phyloP scores from a whole-genome alignment of 768 basidiomycete genomes.

The Calocera viscosa region DNA sequence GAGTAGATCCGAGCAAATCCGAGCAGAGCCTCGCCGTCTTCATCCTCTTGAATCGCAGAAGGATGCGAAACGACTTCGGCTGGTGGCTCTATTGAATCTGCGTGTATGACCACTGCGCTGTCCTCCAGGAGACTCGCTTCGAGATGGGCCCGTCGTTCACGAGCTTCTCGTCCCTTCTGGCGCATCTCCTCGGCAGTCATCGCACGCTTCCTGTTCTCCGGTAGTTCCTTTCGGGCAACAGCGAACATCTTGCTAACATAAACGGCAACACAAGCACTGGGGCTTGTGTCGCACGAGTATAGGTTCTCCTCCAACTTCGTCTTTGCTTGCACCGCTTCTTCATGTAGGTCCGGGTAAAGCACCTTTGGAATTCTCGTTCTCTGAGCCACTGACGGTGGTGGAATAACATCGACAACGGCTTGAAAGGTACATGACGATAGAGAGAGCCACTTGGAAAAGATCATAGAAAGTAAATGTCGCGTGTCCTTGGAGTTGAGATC shows the following conservation, averaged over 20 bases:
- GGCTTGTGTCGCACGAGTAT: constrained; percentile 50
- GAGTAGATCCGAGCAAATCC: constrained; percentile 93
- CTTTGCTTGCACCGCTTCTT: constrained; percentile 46
- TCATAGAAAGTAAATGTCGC: constrained; percentile 64
- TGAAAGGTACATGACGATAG: constrained; percentile 88
- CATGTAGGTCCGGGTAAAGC: constrained; percentile 68
- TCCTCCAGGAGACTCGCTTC: constrained; percentile 19
- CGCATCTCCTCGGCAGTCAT: constrained; percentile 79
- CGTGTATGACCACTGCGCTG: constrained; percentile 2
- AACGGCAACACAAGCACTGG: constrained; percentile 54
- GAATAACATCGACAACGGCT: constrained; percentile 84
- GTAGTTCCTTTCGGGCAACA: constrained; percentile 63
- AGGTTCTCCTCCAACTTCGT: constrained; percentile 76
- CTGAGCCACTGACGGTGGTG: constrained; percentile 73
- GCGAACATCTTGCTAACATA: constrained; percentile 99
- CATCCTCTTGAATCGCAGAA: constrained; percentile 21
- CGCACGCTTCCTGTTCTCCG: constrained; percentile 67
- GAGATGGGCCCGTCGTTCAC: constrained; percentile 30
- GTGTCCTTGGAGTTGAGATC: constrained; percentile 88
- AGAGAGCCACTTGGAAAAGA: constrained; percentile 94
- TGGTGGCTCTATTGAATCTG: constrained; percentile 15
- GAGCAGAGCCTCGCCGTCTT: constrained; percentile 53
- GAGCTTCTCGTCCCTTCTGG: constrained; percentile 44
- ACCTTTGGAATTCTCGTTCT: constrained; percentile 76
- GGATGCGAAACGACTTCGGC: constrained; percentile 19